Evolutionary conservation across 192 early-diverging fungal genomes (phyloP), one percentile per base, ranked within the genome.

Genomic region (Kappamyces sp.): DNA sequence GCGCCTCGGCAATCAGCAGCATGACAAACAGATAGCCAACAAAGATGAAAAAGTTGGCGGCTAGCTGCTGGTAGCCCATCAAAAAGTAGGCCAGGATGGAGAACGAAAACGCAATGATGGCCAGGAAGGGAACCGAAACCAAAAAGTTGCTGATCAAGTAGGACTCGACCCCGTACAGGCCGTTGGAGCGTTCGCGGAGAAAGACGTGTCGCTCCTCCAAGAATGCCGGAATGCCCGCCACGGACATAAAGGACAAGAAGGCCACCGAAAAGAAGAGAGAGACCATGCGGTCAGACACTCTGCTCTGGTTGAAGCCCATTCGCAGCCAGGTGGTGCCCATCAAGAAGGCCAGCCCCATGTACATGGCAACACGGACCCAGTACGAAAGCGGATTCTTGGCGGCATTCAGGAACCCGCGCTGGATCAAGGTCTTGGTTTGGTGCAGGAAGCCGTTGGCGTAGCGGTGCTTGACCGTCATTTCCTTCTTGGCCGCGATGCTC

Each of bases 151-250:
- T 60, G 36, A 73, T 5, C 3, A 65, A 57, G 47, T 73, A 71
- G 7, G 66, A 48, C 4, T 57, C 66, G 5, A 57, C n/a, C 2
- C 41, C 40, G 47, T 65, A 68, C 43, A 64, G 41, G 36, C 71
- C 65, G 57, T 70, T 54, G 49, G 31, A 45, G 45, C 61, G 49
- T 57, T 74, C 72, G 2, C 68, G 64, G n/a, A 73, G 47, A 54
- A 71, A 74, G 0, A 74, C 68, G 42, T 29, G 33, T 2, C 72
- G 59, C 43, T 74, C 72, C 45, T 74, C 72, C 2, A 74, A 47
- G 41, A 74, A 59, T 9, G 68, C 64, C 1, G 72, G 72, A 36
- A 74, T 74, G 31, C 68, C 67, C 15, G 72, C 72, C 3, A 74
- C 72, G 50, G 39, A 38, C 68, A 72, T 57, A 14, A 57, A 57